Base-by-base conservation (phyloP, 306 rosid genomes). In the Castanospermum australe region DNA sequence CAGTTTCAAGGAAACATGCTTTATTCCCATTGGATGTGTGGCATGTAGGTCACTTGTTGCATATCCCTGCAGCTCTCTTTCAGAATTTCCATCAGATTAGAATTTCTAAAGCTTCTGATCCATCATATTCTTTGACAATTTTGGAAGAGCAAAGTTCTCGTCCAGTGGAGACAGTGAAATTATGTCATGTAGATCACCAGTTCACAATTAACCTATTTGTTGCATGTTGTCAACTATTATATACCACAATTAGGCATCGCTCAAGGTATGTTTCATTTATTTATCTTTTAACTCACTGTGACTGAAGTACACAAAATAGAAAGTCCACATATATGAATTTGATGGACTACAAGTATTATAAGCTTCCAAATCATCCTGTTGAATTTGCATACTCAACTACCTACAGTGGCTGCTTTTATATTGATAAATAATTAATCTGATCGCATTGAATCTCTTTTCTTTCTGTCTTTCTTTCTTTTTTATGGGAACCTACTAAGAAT, bases 21-120 rank as follows among this genome's bases (percentile, higher is more conserved):
- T 73, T 89, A 17, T 94, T 84, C 83, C 79, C 84, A 48, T 88
- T 89, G 97, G 88, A 89, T 69, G 81, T 81, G 67, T 85, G 92
- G 86, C 94, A 90, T 76, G 87, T 91, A 67, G 97, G 93, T 45
- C 89, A 89, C 65, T 76, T 85, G 73, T 85, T 94, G 87, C 92
- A 85, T 59, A 86, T 92, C 76, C 97, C 97, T 75, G 90, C 87
- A 42, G 88, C 86, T 82, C 85, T 94, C 84, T 94, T 94, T 85
- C 88, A 87, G 81, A 84, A 82, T 78, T 89, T 92, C 74, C 83
- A 71, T 78, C 88, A 73, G 70, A 88, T 88, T 55, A 83, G 81
- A 84, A 76, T 82, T 81, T 82, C 89, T 68, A 73, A 89, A 71
- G 84, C 79, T 56, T 71, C 86, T 59, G 39, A 60, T 79, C 83